phyloP scores from a whole-genome alignment of 225 moss, liverwort and hornwort species.

The Marchantia paleacea region DNA sequence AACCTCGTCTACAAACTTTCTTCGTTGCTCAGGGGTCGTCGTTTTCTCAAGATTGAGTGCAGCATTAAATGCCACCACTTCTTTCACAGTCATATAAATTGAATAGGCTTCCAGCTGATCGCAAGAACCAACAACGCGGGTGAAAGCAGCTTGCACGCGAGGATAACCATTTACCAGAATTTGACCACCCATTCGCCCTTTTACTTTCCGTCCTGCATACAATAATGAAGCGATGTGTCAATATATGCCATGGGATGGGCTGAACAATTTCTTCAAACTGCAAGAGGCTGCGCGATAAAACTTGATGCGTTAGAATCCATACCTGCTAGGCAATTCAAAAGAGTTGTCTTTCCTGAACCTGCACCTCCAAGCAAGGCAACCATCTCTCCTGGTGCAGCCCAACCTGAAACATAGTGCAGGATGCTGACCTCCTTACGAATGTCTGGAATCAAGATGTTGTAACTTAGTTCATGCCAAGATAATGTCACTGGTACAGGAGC shows the following conservation, averaged over 20 bases:
- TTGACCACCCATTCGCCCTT: constrained; percentile 69
- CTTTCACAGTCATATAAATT: constrained; percentile 74
- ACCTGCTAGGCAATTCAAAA: constrained; percentile 93
- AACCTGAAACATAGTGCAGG: constrained; percentile 77
- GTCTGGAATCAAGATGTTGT: constrained; percentile 64
- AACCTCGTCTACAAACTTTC: constrained; percentile 72
- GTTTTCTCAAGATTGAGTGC: constrained; percentile 61
- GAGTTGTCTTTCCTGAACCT: constrained; percentile 69
- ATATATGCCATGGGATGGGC: neutral
- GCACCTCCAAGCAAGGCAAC: constrained; percentile 66
- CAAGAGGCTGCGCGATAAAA: neutral
- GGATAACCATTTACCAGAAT: constrained; percentile 84
- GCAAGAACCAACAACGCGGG: constrained; percentile 64
- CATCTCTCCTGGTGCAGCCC: constrained; percentile 90
- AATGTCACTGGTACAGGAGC: constrained; percentile 60
- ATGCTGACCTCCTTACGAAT: constrained; percentile 51
- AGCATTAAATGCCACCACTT: constrained; percentile 61
- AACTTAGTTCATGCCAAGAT: constrained; percentile 95
- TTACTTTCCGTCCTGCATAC: constrained; percentile 63
- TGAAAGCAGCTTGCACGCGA: constrained; percentile 54
- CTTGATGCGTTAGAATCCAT: neutral
- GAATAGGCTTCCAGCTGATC: constrained; percentile 66
- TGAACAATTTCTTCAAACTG: neutral
- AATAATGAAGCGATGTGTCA: neutral
- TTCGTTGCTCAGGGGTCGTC: constrained; percentile 45